Percentiles rank a stretch among this genome's conserved stretches.
These are phyloP conservation scores for Rhodotorula sphaerocarpa DNA, from an alignment of 768 basidiomycete genomes.

Conservation along the genomic window DNA sequence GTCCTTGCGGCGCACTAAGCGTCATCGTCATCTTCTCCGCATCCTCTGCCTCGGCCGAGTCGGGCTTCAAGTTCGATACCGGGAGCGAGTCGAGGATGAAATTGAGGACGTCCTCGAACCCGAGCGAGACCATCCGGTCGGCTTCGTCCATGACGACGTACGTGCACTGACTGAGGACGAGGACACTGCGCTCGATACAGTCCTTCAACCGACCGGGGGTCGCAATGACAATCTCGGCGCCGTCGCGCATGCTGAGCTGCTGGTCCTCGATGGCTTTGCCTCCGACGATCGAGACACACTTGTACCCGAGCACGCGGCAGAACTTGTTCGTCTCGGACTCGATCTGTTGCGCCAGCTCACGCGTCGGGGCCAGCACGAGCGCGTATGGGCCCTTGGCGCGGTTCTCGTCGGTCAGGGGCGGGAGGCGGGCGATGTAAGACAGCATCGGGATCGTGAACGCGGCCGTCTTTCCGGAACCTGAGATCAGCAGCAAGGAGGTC, in stretches of 20 bases:
- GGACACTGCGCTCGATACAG: constrained; percentile 87
- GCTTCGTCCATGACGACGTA: constrained; percentile 99
- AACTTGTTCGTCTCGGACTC: constrained; percentile 88
- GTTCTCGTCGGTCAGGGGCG: constrained; percentile 81
- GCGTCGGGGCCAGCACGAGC: constrained; percentile 89
- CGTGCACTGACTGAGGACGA: constrained; percentile 92
- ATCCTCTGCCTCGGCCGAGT: constrained; percentile 54
- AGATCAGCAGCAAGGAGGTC: neutral
- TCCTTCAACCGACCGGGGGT: constrained; percentile 98
- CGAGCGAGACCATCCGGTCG: constrained; percentile 96
- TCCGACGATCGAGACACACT: constrained; percentile 95
- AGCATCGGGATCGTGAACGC: constrained; percentile 98
- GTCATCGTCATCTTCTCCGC: constrained; percentile 71
- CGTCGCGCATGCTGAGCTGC: constrained; percentile 93
- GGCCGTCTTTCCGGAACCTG: constrained; percentile 97
- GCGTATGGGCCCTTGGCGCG: constrained; percentile 89
- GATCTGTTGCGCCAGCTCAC: constrained; percentile 95
- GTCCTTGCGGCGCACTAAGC: constrained; percentile 38
- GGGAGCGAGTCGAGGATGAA: constrained; percentile 93
- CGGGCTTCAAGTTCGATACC: constrained; percentile 75
- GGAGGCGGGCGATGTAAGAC: constrained; percentile 78
- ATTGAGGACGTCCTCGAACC: constrained; percentile 87
- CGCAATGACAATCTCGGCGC: constrained; percentile 96
- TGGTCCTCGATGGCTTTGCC: constrained; percentile 97
- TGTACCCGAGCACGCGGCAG: constrained; percentile 78